Evolutionary conservation across 495 filamentous ascomycete species (phyloP), one percentile per base, ranked within the genome.

Genomic region (Lentithecium fluviatile): DNA sequence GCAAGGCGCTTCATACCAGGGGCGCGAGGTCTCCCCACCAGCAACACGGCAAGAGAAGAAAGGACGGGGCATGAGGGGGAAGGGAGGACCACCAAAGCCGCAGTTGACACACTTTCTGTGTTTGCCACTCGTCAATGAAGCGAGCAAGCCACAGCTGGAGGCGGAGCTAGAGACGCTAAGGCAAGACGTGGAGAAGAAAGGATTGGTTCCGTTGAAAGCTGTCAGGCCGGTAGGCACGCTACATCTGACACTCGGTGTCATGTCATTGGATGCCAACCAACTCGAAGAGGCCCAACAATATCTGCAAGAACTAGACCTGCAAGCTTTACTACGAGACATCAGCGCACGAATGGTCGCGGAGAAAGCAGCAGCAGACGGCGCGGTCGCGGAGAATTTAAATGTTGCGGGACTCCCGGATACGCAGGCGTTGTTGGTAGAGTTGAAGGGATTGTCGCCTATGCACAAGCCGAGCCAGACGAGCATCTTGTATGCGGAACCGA

Each of bases 51-150:
- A 45, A 32, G 42, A 48, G 48, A 59, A 36, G 26, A 25, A 52
- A 51, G n/a, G 19, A 40, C 1, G 45, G 47, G 11, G 10, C 49
- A 46, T 45, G 21, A 52, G 36, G 20, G 45, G 12, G 17, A 57
- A 34, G 36, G 23, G 37, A 19, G 29, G 34, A 15, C 62, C 57
- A 10, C 73, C 69, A 38, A 75, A 71, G 37, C 76, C 78, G 17
- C 76, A 74, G 17, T 79, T 88, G n/a, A 96, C 92, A 0, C 92
- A 96, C 72, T 96, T 96, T 71, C 83, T 96, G 37, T 93, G 88
- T 73, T 73, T 96, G 50, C 90, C 92, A 10, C 84, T 96, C 60
- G 78, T 88, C 57, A 90, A 82, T 25, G 24, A 74, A 0, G 34
- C 69, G 15, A 90, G 88, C 0, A 77, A 84, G 13, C 78, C 80